Conservation (phyloP, 2,329 filamentous ascomycete genomes). For the Curvularia hawaiiensis region DNA sequence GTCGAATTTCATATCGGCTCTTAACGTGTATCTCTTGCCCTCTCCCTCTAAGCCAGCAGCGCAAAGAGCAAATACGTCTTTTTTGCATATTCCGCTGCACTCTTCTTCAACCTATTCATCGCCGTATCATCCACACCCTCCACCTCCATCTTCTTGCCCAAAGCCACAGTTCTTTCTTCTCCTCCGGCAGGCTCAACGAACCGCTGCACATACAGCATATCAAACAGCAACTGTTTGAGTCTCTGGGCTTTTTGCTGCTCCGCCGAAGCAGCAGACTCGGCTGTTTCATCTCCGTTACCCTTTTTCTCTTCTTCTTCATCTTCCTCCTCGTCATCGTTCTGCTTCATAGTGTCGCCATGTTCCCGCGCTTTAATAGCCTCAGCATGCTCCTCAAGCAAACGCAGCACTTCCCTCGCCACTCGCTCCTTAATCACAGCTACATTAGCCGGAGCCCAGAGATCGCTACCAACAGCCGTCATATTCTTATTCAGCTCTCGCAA, state of each 20-base stretch:
- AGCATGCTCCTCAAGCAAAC: constrained; percentile 42
- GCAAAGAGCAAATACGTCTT: constrained; percentile 83
- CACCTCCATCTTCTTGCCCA: constrained; percentile 44
- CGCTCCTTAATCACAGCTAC: constrained; percentile 66
- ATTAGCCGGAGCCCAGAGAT: constrained; percentile 79
- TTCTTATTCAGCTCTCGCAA: constrained; percentile 66
- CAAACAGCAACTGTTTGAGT: constrained; percentile 51
- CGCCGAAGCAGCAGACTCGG: constrained; percentile 12
- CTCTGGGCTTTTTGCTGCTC: constrained; percentile 30
- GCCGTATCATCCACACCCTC: constrained; percentile 56
- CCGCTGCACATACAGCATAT: constrained; percentile 50
- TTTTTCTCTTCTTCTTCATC: neutral
- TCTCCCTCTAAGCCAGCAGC: constrained; percentile 56
- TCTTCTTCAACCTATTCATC: constrained; percentile 63
- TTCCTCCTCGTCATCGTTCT: constrained; percentile 10
- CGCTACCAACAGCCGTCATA: constrained; percentile 74
- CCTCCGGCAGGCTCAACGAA: constrained; percentile 24
- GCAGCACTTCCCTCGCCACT: constrained; percentile 59
- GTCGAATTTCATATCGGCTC: neutral
- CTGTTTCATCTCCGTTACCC: neutral
- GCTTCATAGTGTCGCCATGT: constrained; percentile 13
- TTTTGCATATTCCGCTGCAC: constrained; percentile 79
- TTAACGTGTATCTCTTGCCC: neutral
- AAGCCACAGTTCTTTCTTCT: constrained; percentile 5
- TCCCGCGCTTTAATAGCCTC: constrained; percentile 18